phyloP scores from a whole-genome alignment of 1,139 yeast species.

The Debaryomycetaceae sp. region DNA sequence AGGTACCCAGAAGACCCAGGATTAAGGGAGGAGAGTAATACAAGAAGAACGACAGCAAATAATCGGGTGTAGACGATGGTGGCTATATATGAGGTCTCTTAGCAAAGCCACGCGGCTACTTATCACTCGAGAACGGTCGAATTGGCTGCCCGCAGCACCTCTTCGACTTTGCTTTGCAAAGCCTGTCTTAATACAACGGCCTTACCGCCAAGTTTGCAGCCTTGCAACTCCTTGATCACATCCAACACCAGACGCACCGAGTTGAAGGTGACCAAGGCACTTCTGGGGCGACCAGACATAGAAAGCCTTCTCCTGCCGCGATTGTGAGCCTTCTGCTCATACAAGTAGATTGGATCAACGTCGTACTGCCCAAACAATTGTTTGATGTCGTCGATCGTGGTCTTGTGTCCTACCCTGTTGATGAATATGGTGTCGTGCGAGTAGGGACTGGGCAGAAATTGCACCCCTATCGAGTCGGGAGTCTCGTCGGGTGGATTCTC shows the following conservation, averaged over 20 bases:
- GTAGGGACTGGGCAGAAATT: constrained; percentile 4
- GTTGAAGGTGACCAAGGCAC: constrained; percentile 54
- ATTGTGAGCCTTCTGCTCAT: constrained; percentile 23
- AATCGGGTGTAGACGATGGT: constrained; percentile 2
- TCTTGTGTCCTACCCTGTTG: constrained; percentile 36
- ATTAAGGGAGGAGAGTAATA: constrained; percentile 21
- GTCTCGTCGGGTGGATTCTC: not conserved
- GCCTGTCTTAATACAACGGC: constrained; percentile 37
- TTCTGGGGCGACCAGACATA: constrained; percentile 21
- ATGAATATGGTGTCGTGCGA: constrained; percentile 53
- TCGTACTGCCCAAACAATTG: constrained; percentile 39
- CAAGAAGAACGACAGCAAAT: constrained; percentile 1
- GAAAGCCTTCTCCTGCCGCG: constrained; percentile 11
- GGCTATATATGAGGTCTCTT: too few relatives aligned
- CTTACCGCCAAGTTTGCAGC: constrained; percentile 15
- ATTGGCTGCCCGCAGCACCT: constrained; percentile 18
- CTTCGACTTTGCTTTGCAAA: constrained; percentile 34
- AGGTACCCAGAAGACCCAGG: constrained; percentile 99
- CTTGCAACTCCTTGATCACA: constrained; percentile 36
- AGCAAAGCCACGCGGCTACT: too few relatives aligned
- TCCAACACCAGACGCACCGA: constrained; percentile 35
- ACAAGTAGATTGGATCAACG: constrained; percentile 46
- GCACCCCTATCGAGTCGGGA: not conserved
- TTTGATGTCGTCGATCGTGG: constrained; percentile 39
- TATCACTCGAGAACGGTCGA: not conserved